A percentile compares a stretch with the other conserved stretches of the same genome.
phyloP scores from a whole-genome alignment of 768 basidiomycete species.

The Hericium alpestre region DNA sequence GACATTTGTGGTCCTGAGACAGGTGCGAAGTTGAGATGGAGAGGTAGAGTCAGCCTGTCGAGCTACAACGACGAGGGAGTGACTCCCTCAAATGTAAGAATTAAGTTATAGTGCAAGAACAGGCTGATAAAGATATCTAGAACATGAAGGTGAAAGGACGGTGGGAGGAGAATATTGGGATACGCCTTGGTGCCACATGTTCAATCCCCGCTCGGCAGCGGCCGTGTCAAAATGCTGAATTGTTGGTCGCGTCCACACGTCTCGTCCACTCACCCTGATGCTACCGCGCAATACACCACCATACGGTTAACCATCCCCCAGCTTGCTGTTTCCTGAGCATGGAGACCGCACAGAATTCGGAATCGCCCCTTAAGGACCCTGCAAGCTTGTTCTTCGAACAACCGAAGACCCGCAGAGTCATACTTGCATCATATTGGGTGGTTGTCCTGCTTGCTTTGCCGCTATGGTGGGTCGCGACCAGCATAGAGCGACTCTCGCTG shows the following conservation, averaged over 20 bases:
- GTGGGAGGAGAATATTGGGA: neutral
- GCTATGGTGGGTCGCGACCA: conserved; percentile 90
- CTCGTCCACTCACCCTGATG: neutral
- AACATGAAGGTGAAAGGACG: neutral
- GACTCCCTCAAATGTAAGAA: neutral
- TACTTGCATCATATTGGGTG: conserved; percentile 70
- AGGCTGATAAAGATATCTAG: neutral
- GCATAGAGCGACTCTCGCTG: conserved; percentile 71
- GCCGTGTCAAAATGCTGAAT: neutral
- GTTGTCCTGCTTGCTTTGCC: conserved; percentile 72
- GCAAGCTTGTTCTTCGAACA: conserved; percentile 8
- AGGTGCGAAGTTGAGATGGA: neutral
- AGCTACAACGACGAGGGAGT: neutral
- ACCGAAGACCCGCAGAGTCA: conserved; percentile 31
- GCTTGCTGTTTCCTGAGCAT: neutral
- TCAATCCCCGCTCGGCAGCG: neutral
- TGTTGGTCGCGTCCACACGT: neutral
- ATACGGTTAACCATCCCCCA: neutral
- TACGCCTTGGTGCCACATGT: conserved; percentile 1
- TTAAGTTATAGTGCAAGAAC: neutral
- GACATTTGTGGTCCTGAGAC: neutral
- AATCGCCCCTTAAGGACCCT: conserved; percentile 1
- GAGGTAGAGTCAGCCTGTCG: neutral
- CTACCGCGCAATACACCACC: neutral
- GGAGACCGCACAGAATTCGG: neutral